Conservation (phyloP, 148 eudicot genomes). For the Drosera capensis region DNA sequence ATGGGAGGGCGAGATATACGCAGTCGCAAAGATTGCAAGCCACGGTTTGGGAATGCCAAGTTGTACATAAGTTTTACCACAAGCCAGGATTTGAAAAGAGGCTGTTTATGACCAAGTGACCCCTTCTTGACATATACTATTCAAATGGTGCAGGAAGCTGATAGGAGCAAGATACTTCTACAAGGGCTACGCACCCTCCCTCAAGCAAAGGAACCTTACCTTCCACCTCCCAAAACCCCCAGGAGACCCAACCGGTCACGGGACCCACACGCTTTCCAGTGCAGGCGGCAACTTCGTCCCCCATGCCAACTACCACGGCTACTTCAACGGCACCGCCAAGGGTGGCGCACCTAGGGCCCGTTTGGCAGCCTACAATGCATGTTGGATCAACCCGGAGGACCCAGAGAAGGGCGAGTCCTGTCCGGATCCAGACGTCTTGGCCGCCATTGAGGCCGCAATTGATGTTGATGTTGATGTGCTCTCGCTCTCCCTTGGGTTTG, state of each 20-base stretch:
- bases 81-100: too few relatives aligned
- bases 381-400: neutral
- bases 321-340: conserved; percentile 1
- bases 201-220: neutral
- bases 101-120: too few relatives aligned
- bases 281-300: conserved; percentile 6
- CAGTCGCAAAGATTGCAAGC: too few relatives aligned
- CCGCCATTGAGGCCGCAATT: conserved; percentile 10
- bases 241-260: conserved; percentile 6
- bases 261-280: conserved; percentile 9
- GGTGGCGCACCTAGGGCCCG: conserved; percentile 6
- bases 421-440: conserved; percentile 4
- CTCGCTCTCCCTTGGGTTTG: conserved; percentile 4
- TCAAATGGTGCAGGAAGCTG: conserved; percentile 15
- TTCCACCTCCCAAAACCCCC: neutral
- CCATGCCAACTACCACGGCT: neutral
- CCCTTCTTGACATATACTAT: too few relatives aligned
- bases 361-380: conserved; percentile 11
- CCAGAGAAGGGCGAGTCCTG: neutral
- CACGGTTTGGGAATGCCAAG: too few relatives aligned
- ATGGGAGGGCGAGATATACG: too few relatives aligned
- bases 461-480: conserved; percentile 10
- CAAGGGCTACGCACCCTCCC: conserved; percentile 3
- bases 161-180: conserved; percentile 16
- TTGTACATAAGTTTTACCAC: too few relatives aligned